Percentiles rank a stretch among this genome's conserved stretches.
Conservation (phyloP, 345 rosid species). For the Salix arbutifolia region DNA sequence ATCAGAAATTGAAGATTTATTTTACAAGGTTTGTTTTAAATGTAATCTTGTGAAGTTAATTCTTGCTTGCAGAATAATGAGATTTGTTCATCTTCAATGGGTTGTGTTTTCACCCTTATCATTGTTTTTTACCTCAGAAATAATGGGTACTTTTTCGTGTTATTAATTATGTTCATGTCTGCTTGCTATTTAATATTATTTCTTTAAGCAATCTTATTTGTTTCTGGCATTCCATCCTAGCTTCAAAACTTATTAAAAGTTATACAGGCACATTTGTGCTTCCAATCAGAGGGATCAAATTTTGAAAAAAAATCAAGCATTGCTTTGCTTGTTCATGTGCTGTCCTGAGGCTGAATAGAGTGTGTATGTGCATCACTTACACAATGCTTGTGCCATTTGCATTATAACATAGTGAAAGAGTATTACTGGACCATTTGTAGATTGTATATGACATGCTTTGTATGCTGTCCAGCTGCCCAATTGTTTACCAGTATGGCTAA, state of each 20-base stretch:
- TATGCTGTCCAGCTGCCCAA: background rate
- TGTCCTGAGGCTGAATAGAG: background rate
- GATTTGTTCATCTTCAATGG: background rate
- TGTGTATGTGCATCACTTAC: background rate
- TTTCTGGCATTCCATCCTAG: background rate
- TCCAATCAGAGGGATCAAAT: background rate
- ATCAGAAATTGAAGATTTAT: slow-evolving; percentile 83
- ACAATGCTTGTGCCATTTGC: background rate
- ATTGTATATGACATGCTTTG: background rate
- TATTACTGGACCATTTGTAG: background rate
- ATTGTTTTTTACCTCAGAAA: background rate
- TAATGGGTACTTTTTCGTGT: background rate
- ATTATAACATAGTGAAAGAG: background rate
- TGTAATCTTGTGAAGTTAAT: background rate
- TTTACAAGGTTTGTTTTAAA: slow-evolving; percentile 69
- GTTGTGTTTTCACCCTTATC: background rate
- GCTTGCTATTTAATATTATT: background rate
- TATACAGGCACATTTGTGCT: background rate
- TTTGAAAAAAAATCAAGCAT: background rate
- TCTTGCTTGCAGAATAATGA: background rate
- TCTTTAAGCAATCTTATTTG: background rate
- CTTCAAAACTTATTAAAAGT: background rate
- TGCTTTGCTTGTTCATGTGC: background rate
- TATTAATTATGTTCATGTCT: background rate
- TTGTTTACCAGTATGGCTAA: background rate